Conservation (phyloP, 2,329 filamentous ascomycete genomes). For the Ascochyta clinopodiicola region DNA sequence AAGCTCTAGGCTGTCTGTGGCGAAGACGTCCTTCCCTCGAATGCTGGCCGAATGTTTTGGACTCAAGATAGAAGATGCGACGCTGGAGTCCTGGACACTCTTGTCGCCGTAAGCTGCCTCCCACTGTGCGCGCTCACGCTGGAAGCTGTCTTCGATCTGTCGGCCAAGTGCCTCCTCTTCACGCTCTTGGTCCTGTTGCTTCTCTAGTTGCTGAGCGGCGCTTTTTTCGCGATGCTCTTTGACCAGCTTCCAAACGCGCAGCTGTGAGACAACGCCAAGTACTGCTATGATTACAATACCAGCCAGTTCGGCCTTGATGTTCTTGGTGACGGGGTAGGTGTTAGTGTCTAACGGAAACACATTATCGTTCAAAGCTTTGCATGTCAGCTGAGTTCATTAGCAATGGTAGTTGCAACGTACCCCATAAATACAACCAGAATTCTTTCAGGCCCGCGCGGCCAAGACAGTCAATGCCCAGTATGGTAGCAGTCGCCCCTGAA, state of each 20-base stretch:
- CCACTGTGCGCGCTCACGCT: constrained; percentile 72
- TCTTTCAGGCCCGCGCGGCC: constrained; percentile 90
- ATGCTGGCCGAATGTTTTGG: constrained; percentile 45
- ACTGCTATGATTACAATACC: constrained; percentile 76
- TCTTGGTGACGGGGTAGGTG: constrained; percentile 85
- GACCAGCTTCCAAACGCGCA: constrained; percentile 85
- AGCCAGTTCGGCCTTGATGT: constrained; percentile 84
- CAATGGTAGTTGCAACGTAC: constrained; percentile 48
- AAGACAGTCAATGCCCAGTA: constrained; percentile 90
- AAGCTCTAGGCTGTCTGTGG: constrained; percentile 63
- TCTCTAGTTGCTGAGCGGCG: constrained; percentile 55
- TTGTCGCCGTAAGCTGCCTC: constrained; percentile 77
- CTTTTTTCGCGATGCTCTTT: constrained; percentile 58
- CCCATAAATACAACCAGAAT: constrained; percentile 94
- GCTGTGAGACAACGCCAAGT: constrained; percentile 80
- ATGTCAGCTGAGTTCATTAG: constrained; percentile 20
- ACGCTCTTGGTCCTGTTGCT: constrained; percentile 64
- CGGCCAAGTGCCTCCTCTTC: constrained; percentile 76
- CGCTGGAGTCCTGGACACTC: constrained; percentile 58
- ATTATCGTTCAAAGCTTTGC: constrained; percentile 70
- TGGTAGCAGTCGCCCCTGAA: constrained; percentile 76
- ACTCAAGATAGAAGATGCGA: constrained; percentile 51
- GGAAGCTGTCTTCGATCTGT: constrained; percentile 67
- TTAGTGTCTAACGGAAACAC: constrained; percentile 78
- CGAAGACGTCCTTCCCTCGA: constrained; percentile 47